A percentile compares a stretch with the other conserved stretches of the same genome.
Evolutionary conservation across 768 basidiomycete species (phyloP).

Genomic region (Amylocystis lapponica): DNA sequence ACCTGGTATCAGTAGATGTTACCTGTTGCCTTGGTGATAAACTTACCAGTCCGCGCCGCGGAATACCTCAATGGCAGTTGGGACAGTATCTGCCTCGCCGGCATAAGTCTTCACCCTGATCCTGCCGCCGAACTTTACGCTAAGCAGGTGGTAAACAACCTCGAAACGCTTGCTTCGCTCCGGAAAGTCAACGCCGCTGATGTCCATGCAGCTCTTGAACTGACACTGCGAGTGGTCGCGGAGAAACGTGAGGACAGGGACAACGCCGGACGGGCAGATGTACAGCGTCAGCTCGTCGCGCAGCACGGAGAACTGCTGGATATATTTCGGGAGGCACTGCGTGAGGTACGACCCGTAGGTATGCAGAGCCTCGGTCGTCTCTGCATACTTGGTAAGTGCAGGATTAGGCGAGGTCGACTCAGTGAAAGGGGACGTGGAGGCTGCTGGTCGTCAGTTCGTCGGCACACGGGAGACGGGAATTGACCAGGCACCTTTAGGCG

Average conservation of each 20-base stretch:
- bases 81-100: slow-evolving; percentile 87
- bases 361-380: slow-evolving; percentile 76
- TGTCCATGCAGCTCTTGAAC: slow-evolving; percentile 89
- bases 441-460: slow-evolving; percentile 25
- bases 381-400: slow-evolving; percentile 61
- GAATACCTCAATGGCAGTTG: slow-evolving; percentile 74
- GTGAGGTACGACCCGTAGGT: slow-evolving; percentile 90
- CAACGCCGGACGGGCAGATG: slow-evolving; percentile 71
- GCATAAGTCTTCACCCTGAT: slow-evolving; percentile 98
- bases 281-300: slow-evolving; percentile 95
- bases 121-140: slow-evolving; percentile 69
- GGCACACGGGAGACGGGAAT: not conserved
- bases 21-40: not conserved
- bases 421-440: slow-evolving; percentile 73
- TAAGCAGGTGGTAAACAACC: slow-evolving; percentile 93
- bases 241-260: slow-evolving; percentile 86
- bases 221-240: slow-evolving; percentile 95
- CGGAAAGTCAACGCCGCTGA: slow-evolving; percentile 94
- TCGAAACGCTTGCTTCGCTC: slow-evolving; percentile 92
- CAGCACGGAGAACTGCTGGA: slow-evolving; percentile 96
- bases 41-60: slow-evolving; percentile 90
- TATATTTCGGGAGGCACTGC: slow-evolving; percentile 92
- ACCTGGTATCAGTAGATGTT: slow-evolving; percentile 1
- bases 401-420: slow-evolving; percentile 91
- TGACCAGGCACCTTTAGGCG: slow-evolving; percentile 39